Percentiles rank a stretch among this genome's conserved stretches.
These are phyloP conservation scores for Cercospora janseana DNA, from an alignment of 2,329 filamentous ascomycete genomes.

Conservation along the genomic window DNA sequence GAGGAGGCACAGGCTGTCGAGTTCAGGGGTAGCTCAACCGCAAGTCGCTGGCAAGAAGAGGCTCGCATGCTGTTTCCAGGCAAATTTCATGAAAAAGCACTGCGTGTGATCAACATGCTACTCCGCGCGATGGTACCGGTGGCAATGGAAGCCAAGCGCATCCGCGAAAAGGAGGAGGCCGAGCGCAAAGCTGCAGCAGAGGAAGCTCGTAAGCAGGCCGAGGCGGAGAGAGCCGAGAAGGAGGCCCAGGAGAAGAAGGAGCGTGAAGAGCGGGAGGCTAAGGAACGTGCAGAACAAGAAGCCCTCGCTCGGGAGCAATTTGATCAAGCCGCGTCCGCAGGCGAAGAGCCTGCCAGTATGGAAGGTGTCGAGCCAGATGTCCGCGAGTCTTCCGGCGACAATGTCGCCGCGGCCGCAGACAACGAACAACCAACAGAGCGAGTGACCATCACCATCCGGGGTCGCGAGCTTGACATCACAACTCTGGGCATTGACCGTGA, in stretches of 20 bases:
- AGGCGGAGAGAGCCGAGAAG: slow-evolving; percentile 59
- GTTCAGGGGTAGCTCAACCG: slow-evolving; percentile 71
- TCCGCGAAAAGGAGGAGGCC: slow-evolving; percentile 64
- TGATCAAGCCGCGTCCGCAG: slow-evolving; percentile 32
- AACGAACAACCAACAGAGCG: slow-evolving; percentile 51
- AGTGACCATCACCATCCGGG: slow-evolving; percentile 78
- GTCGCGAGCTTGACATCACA: slow-evolving; percentile 87
- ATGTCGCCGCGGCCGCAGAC: slow-evolving; percentile 39
- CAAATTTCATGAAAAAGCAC: slow-evolving; percentile 65
- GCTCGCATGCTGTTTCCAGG: slow-evolving; percentile 75
- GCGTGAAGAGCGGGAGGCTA: slow-evolving; percentile 50
- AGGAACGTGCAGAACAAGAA: slow-evolving; percentile 44
- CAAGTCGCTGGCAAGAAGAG: slow-evolving; percentile 83
- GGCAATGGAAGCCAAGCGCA: slow-evolving; percentile 77
- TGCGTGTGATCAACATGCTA: slow-evolving; percentile 66
- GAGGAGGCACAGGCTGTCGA: slow-evolving; percentile 72
- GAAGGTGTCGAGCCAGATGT: slow-evolving; percentile 67
- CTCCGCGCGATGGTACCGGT: slow-evolving; percentile 74
- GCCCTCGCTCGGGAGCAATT: slow-evolving; percentile 36
- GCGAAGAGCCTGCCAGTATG: slow-evolving; percentile 56
- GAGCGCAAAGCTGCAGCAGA: slow-evolving; percentile 65
- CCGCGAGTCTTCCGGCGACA: slow-evolving; percentile 43
- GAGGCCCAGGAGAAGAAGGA: slow-evolving; percentile 53
- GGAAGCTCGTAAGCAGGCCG: slow-evolving; percentile 62
- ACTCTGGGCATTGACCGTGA: slow-evolving; percentile 90